Conservation (phyloP, 768 basidiomycete genomes). For the Tricholoma furcatifolium region DNA sequence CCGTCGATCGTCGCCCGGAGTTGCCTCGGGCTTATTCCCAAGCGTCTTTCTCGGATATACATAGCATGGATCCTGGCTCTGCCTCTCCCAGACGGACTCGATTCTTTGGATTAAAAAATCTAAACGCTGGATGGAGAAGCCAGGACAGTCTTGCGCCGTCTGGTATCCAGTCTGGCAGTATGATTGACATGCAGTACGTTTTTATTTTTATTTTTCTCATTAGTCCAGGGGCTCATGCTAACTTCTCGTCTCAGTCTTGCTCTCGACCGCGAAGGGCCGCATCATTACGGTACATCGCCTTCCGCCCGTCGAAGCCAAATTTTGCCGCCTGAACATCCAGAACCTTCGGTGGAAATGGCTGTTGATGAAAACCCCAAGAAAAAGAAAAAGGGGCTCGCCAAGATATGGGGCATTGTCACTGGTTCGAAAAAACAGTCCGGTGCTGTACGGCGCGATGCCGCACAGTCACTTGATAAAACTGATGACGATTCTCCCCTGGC, state of each 20-base stretch:
- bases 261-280: conserved; percentile 60
- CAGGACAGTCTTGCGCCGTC: conserved; percentile 82
- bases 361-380: conserved; percentile 60
- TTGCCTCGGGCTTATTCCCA: conserved; percentile 71
- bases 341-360: conserved; percentile 34
- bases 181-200: conserved; percentile 91
- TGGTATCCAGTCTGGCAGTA: conserved; percentile 74
- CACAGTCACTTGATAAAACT: conserved; percentile 39
- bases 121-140: conserved; percentile 72
- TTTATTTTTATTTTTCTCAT: conserved; percentile 1
- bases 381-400: conserved; percentile 75
- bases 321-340: conserved; percentile 34
- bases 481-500: conserved; percentile 79
- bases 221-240: conserved; percentile 6
- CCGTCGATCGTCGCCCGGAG: conserved; percentile 53
- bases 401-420: conserved; percentile 80
- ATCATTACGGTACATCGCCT: conserved; percentile 21
- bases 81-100: conserved; percentile 65
- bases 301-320: conserved; percentile 50
- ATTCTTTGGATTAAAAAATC: conserved; percentile 77
- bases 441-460: conserved; percentile 26
- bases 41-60: conserved; percentile 78
- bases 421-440: conserved; percentile 47
- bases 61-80: conserved; percentile 57
- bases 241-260: conserved; percentile 54